A percentile compares a stretch with the other conserved stretches of the same genome.
Evolutionary conservation across 2,329 filamentous ascomycete species (phyloP).

Genomic region (Lasiodiplodia theobromae): DNA sequence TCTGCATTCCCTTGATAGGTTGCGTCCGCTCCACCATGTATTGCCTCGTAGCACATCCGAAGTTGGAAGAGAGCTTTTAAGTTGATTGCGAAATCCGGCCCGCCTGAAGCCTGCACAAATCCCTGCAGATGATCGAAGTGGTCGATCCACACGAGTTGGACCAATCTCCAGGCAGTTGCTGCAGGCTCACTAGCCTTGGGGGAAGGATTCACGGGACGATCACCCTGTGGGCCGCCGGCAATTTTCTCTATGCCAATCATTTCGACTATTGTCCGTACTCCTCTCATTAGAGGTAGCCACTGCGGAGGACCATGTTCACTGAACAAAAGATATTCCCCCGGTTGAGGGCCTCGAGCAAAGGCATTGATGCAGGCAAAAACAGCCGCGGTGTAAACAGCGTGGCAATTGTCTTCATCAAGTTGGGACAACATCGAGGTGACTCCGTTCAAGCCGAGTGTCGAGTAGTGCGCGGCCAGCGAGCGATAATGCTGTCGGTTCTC

Average conservation of each 20-base stretch:
- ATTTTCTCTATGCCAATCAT: constrained; percentile 1
- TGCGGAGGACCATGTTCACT: neutral
- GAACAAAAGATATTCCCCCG: constrained; percentile 9
- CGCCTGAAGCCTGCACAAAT: constrained; percentile 33
- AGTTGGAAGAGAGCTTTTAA: constrained; percentile 33
- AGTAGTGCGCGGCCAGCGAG: constrained; percentile 3
- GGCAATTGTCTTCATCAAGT: neutral
- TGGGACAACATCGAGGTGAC: neutral
- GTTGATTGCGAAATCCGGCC: constrained; percentile 27
- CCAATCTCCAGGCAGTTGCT: neutral
- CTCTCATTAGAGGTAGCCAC: constrained; percentile 8
- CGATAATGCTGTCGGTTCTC: neutral
- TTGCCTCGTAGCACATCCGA: constrained; percentile 32
- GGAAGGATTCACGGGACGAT: neutral
- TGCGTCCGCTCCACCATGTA: constrained; percentile 10
- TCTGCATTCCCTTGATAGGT: neutral
- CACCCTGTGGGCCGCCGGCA: neutral
- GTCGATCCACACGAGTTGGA: neutral
- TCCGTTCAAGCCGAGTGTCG: neutral
- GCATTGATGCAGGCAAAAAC: constrained; percentile 11
- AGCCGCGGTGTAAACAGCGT: constrained; percentile 3
- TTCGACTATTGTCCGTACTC: neutral
- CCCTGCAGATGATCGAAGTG: constrained; percentile 25
- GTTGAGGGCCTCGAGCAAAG: neutral
- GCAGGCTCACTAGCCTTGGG: neutral